Evolutionary conservation across 116 monocot species (phyloP), one percentile per base, ranked within the genome.

Genomic region (Phalaenopsis hybrid): DNA sequence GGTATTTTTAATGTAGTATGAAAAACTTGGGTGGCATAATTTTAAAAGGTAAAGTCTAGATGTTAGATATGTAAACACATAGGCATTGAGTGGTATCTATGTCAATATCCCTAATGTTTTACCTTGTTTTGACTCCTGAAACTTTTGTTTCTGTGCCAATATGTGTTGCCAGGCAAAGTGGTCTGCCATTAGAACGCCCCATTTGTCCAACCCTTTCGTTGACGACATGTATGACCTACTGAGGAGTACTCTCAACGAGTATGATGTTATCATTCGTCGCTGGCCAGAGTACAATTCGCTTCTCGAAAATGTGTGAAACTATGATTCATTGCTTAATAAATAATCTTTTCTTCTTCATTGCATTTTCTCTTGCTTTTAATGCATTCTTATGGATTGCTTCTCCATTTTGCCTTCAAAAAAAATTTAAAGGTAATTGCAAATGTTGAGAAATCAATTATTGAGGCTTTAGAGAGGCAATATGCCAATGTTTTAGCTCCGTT

Each of bases 171-270:
- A 97, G 94, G 86, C 94, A 28, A 28, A 28, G 28, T 28, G 28
- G 94, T 92, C 94, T 61, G 96, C 92, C 21, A 91, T 94, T 68
- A 84, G 89, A 46, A 91, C 94, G 1, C 87, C 88, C 48, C 92
- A 97, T 81, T 82, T 83, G 37, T 94, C 97, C 23, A 97, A 94
- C 57, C 97, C 97, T 44, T 97, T 97, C 83, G 91, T 92, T 34
- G 97, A 97, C 83, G 92, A 91, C n/a, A 97, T 97, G 94, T 97
- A 91, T 84, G 94, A 91, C 51, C 80, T 84, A 49, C 80, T 97
- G 57, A 91, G 86, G 70, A 90, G 91, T 15, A 91, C 90, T 76
- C 77, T 94, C 58, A 92, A 85, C 17, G 94, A 97, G 79, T 97
- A 92, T 88, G 91, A 92, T 57, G 88, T 97, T 51, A 97, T 97